phyloP scores from a whole-genome alignment of 257 asterid species.

The Petrea volubilis region DNA sequence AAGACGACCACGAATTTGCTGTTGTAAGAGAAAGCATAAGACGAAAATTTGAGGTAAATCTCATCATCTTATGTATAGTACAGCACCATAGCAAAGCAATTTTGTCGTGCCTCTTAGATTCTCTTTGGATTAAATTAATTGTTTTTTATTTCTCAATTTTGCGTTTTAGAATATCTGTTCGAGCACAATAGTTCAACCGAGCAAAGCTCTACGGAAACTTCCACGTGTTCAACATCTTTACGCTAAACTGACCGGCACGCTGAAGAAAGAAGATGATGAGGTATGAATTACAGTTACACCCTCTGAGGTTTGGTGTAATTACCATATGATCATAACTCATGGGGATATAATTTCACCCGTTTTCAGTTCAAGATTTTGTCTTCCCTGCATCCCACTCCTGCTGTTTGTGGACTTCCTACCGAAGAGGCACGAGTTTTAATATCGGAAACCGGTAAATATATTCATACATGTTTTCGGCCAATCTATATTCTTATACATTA shows the following conservation, averaged over 20 bases:
- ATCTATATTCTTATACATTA: not conserved
- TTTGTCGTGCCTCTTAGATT: conserved; percentile 8
- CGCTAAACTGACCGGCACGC: conserved; percentile 68
- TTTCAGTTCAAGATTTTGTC: conserved; percentile 83
- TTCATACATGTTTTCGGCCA: not conserved
- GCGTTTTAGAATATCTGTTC: conserved; percentile 65
- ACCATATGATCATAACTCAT: no score
- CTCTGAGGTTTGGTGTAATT: no score
- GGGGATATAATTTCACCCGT: no score
- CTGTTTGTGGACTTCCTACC: conserved; percentile 94
- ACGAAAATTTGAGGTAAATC: conserved; percentile 72
- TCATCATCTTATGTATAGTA: not conserved
- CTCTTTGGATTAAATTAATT: conserved; percentile 5
- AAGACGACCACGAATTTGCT: conserved; percentile 89
- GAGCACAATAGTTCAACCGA: conserved; percentile 61
- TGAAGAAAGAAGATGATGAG: conserved; percentile 83
- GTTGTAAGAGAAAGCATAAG: conserved; percentile 86
- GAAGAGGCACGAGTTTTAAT: conserved; percentile 85
- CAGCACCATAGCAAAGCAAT: not conserved
- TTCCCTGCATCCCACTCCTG: conserved; percentile 97
- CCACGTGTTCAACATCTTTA: conserved; percentile 93
- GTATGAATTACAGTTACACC: conserved; percentile 27
- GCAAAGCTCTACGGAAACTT: conserved; percentile 82
- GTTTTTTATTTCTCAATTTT: conserved; percentile 9
- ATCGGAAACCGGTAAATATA: conserved; percentile 68